Evolutionary conservation across 2,329 filamentous ascomycete species (phyloP).

Genomic region (Calonectria pseudoturangicola): DNA sequence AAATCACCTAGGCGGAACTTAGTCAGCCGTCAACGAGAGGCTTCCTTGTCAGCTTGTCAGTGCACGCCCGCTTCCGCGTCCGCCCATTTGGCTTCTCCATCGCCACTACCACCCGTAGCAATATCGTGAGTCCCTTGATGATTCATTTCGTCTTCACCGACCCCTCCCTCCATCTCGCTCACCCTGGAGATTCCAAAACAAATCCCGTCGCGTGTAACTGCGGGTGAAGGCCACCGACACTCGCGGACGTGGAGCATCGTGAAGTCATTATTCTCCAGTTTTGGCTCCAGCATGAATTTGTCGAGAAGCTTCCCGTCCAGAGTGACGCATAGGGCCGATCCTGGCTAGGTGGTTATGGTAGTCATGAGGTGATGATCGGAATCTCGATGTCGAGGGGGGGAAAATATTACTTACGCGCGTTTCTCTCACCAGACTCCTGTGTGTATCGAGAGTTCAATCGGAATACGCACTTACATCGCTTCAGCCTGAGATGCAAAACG

Average conservation of each 20-base stretch:
- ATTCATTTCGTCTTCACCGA: constrained; percentile 23
- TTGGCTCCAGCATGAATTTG: constrained; percentile 33
- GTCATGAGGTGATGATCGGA: constrained; percentile 34
- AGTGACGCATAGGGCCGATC: neutral
- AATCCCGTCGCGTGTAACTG: constrained; percentile 4
- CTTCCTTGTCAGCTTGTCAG: constrained; percentile 10
- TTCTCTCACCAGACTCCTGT: constrained; percentile 1
- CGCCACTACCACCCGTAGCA: constrained; percentile 31
- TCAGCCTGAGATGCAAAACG: constrained; percentile 45
- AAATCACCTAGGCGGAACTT: neutral
- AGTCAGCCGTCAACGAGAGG: neutral
- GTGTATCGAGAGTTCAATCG: constrained; percentile 4
- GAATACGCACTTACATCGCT: constrained; percentile 42
- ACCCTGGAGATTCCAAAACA: constrained; percentile 19
- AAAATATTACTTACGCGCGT: neutral
- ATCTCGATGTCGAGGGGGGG: constrained; percentile 46
- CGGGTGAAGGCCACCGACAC: neutral
- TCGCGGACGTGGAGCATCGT: constrained; percentile 50
- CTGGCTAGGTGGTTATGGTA: constrained; percentile 5
- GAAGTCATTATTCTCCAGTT: constrained; percentile 51
- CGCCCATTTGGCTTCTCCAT: constrained; percentile 29
- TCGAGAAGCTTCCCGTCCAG: constrained; percentile 26
- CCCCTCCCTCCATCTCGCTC: constrained; percentile 15
- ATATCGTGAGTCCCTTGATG: constrained; percentile 28
- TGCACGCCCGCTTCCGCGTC: constrained; percentile 30